Evolutionary conservation across 78 protist species (phyloP).

Genomic region (Acrasis kona): DNA sequence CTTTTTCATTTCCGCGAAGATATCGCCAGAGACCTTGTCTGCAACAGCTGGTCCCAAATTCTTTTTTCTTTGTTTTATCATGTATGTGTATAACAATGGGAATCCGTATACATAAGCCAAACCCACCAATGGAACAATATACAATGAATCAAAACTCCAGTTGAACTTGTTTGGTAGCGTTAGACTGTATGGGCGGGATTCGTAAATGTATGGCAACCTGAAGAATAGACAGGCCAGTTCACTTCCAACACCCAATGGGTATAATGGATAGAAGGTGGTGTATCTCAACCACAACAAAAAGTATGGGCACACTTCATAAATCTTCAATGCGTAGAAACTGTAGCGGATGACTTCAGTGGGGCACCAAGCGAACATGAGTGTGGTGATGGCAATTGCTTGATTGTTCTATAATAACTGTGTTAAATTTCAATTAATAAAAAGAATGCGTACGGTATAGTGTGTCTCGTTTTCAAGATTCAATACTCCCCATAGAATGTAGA

Average conservation of each 20-base stretch:
- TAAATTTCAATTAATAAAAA: neutral
- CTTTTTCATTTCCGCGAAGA: no score
- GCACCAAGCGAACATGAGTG: conserved; percentile 39
- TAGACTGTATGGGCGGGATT: neutral
- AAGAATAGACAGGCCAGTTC: conserved; percentile 28
- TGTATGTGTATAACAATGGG: conserved; percentile 51
- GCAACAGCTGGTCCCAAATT: no score
- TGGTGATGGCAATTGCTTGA: neutral
- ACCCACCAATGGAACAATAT: neutral
- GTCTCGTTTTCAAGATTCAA: conserved; percentile 17
- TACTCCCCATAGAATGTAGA: conserved; percentile 35
- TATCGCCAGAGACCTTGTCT: no score
- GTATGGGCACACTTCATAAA: conserved; percentile 28
- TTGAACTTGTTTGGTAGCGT: conserved; percentile 35
- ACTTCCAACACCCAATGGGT: conserved; percentile 51
- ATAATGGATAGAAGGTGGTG: conserved; percentile 38
- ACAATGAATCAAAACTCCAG: conserved; percentile 11
- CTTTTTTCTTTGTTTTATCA: conserved; percentile 48
- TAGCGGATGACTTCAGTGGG: conserved; percentile 55
- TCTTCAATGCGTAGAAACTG: conserved; percentile 44
- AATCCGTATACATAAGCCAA: conserved; percentile 36
- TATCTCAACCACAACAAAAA: conserved; percentile 48
- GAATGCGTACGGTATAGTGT: neutral
- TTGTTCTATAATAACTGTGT: neutral
- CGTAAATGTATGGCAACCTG: conserved; percentile 18